Evolutionary conservation across 768 basidiomycete species (phyloP).

Genomic region (Paxillus rubicundulus): DNA sequence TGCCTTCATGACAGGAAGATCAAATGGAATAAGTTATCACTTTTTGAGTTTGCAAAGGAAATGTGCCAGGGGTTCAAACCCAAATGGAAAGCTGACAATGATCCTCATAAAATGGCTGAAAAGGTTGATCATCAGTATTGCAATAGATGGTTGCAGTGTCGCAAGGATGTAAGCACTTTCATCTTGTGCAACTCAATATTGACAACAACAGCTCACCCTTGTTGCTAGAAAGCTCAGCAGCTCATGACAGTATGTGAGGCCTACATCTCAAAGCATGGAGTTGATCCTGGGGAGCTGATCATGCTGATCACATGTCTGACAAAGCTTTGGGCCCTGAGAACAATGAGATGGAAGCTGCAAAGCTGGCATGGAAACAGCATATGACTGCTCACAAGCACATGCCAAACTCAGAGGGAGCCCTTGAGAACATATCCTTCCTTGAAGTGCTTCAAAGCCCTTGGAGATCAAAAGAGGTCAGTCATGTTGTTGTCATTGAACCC

Average conservation of each 20-base stretch:
- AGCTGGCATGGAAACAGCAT: neutral
- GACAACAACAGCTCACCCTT: neutral
- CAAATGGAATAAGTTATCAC: neutral
- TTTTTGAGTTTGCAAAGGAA: neutral
- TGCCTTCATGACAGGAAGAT: neutral
- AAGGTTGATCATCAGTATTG: neutral
- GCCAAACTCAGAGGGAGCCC: neutral
- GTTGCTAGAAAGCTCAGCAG: neutral
- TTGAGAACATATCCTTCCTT: neutral
- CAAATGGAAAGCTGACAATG: neutral
- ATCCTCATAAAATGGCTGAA: neutral
- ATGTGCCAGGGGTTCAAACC: neutral
- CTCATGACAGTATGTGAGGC: neutral
- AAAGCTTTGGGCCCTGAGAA: conserved; percentile 5
- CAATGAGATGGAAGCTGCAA: neutral
- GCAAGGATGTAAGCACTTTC: neutral
- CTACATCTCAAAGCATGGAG: neutral
- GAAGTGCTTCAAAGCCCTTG: neutral
- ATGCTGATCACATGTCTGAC: conserved; percentile 7
- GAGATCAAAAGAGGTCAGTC: conserved; percentile 1
- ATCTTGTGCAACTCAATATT: neutral
- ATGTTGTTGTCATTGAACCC: neutral
- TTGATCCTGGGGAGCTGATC: neutral
- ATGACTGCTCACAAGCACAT: neutral
- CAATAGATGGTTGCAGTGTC: neutral